A percentile compares a stretch with the other conserved stretches of the same genome.
phyloP scores from a whole-genome alignment of 345 rosid species.

The Schrenkiella parvula region DNA sequence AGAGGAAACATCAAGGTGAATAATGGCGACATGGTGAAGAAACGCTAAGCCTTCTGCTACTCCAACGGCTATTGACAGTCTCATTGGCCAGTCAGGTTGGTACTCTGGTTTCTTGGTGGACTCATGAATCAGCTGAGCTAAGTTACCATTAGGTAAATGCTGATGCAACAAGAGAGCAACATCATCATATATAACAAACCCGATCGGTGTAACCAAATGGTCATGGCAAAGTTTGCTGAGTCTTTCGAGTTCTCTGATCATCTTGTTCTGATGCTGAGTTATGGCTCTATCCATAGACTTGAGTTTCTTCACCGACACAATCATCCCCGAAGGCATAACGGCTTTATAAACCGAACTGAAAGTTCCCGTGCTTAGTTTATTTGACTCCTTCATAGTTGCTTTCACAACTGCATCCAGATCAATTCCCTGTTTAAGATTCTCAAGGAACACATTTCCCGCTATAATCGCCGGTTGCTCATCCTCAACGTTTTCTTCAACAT shows the following conservation, averaged over 20 bases:
- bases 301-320: conserved; percentile 71
- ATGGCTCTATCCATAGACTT: conserved; percentile 87
- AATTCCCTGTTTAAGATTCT: conserved; percentile 83
- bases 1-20: conserved; percentile 90
- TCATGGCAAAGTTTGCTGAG: conserved; percentile 94
- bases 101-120: conserved; percentile 58
- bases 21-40: conserved; percentile 86
- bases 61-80: conserved; percentile 80
- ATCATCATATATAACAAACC: conserved; percentile 87
- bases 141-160: conserved; percentile 73
- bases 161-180: conserved; percentile 88
- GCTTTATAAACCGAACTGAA: conserved; percentile 91
- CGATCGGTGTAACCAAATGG: conserved; percentile 73
- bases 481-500: conserved; percentile 42
- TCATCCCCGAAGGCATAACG: conserved; percentile 90
- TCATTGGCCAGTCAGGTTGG: conserved; percentile 82
- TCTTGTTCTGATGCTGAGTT: conserved; percentile 82
- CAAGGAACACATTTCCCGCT: conserved; percentile 77
- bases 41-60: conserved; percentile 89
- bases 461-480: conserved; percentile 56
- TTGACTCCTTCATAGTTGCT: conserved; percentile 79
- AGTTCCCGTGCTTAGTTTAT: conserved; percentile 74
- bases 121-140: conserved; percentile 80
- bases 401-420: conserved; percentile 85
- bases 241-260: conserved; percentile 94